These are phyloP conservation scores for Sclerospora graminicola DNA, from an alignment of 352 stramenopile genomes.

Conservation along the genomic window DNA sequence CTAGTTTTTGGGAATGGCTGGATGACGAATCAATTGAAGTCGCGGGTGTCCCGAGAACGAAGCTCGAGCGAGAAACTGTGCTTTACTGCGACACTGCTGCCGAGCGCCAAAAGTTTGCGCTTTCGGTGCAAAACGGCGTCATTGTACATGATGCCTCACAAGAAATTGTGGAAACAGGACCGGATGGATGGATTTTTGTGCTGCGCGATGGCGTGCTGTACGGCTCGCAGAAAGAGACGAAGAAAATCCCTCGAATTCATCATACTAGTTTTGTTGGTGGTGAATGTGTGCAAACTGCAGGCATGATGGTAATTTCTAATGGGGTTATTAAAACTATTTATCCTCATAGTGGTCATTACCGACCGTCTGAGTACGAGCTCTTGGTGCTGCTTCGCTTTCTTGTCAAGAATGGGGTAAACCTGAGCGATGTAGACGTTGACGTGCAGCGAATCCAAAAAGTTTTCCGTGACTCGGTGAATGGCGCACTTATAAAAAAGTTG, in stretches of 20 bases:
- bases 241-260: slow-evolving; percentile 91
- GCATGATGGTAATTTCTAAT: slow-evolving; percentile 92
- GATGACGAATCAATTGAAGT: slow-evolving; percentile 81
- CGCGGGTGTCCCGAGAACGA: slow-evolving; percentile 80
- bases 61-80: slow-evolving; percentile 92
- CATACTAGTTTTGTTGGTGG: slow-evolving; percentile 96
- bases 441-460: slow-evolving; percentile 95
- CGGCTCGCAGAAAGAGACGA: slow-evolving; percentile 91
- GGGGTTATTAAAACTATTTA: slow-evolving; percentile 91
- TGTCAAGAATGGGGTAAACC: slow-evolving; percentile 83
- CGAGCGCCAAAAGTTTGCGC: slow-evolving; percentile 85
- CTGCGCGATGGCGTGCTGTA: slow-evolving; percentile 91
- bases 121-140: slow-evolving; percentile 56
- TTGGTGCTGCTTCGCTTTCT: slow-evolving; percentile 91
- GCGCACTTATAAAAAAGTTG: slow-evolving; percentile 61
- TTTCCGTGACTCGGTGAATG: slow-evolving; percentile 77
- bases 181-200: slow-evolving; percentile 96
- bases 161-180: slow-evolving; percentile 84
- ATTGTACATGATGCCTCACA: slow-evolving; percentile 54
- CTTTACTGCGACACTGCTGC: slow-evolving; percentile 89
- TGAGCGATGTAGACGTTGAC: slow-evolving; percentile 88
- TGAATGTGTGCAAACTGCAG: slow-evolving; percentile 93
- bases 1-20: slow-evolving; percentile 86
- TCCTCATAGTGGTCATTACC: slow-evolving; percentile 96
- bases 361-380: slow-evolving; percentile 91